Evolutionary conservation across 345 rosid genomes (phyloP).

Genomic region (Lepidium sativum): DNA sequence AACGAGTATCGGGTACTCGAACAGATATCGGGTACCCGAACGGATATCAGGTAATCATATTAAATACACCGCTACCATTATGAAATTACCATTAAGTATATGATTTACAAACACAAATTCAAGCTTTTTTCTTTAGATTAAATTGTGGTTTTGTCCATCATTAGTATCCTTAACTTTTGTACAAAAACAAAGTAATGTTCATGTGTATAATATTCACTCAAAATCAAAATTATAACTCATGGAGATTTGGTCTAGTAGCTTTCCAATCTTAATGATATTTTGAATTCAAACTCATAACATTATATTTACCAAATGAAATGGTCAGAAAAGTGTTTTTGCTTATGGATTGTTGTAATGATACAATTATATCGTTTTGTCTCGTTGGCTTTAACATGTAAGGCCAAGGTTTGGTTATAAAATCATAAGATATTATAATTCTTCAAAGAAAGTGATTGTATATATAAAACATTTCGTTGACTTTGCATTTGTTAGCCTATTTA

Average conservation of each 20-base stretch:
- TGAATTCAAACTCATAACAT: background rate
- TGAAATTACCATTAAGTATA: too few relatives aligned
- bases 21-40: too few relatives aligned
- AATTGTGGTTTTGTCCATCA: too few relatives aligned
- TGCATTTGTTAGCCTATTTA: background rate
- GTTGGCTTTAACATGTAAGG: constrained; percentile 21
- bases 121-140: too few relatives aligned
- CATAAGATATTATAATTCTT: constrained; percentile 6
- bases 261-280: background rate
- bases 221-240: background rate
- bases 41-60: too few relatives aligned
- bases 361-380: constrained; percentile 16
- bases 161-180: too few relatives aligned
- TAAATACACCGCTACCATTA: too few relatives aligned
- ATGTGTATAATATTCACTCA: background rate
- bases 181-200: too few relatives aligned
- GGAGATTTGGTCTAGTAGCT: background rate
- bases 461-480: constrained; percentile 20
- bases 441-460: background rate
- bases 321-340: background rate
- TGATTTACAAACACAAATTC: too few relatives aligned
- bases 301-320: background rate
- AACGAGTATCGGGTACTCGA: too few relatives aligned
- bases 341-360: background rate
- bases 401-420: background rate